Evolutionary conservation across 2,329 filamentous ascomycete genomes (phyloP), one percentile per base, ranked within the genome.

Genomic region (Ophiostoma piceae): DNA sequence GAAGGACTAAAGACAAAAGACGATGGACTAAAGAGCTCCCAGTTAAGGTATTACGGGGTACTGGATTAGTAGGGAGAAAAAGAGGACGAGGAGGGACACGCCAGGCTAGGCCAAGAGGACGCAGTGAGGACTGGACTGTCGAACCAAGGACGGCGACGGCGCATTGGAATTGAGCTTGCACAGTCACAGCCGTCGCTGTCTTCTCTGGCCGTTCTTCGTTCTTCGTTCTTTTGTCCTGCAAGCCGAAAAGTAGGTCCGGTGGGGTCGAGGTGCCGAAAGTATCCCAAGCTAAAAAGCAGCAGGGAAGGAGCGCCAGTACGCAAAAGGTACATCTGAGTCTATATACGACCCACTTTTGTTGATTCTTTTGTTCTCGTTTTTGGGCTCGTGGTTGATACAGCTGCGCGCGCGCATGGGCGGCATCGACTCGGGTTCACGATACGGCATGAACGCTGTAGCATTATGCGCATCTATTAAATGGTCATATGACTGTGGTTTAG

Each of bases 211-310:
- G 26, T 26, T 29, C 54, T 29, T 62, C 57, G 26, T 62, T 32
- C 57, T 64, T 57, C 51, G 60, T 37, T 37, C 60, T 12, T n/a
- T 64, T 64, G 60, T 64, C 29, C 60, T 64, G 57, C 54, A 60
- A 60, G 57, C 62, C 62, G 37, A 66, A 69, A 70, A 41, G 26
- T 65, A 32, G 67, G 69, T 51, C 29, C 64, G 69, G 69, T 68
- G 69, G 69, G 69, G 69, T 68, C 32, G 37, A 67, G 68, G 35
- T 66, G 62, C 19, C 62, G n/a, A 22, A 60, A 60, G 51, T 54
- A 54, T 54, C 51, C 51, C 51, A 60, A 35, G 57, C 57, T 62
- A 62, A 16, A 62, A 32, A 62, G 57, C 26, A n/a, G 32, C 11
- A 7, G 16, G 22, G 57, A 29, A 32, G 14, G 57, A 16, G 57